Conservation (phyloP, 2,329 filamentous ascomycete species). For the Hirsutella minnesotensis region DNA sequence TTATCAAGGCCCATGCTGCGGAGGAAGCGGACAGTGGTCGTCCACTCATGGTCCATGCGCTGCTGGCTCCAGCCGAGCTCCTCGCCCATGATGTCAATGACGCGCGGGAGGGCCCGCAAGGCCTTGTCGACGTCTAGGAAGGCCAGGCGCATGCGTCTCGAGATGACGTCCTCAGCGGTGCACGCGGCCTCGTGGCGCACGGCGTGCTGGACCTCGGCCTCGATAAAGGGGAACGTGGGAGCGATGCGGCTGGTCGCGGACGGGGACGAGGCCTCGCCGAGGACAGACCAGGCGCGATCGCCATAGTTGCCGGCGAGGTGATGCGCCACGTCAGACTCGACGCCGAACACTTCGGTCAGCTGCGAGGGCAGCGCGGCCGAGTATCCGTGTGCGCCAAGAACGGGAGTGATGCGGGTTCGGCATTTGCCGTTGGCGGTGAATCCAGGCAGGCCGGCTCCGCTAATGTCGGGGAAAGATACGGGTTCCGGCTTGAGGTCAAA, state of each 20-base stretch:
- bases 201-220: conserved; percentile 62
- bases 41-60: conserved; percentile 44
- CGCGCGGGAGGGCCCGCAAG: conserved; percentile 52
- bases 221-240: conserved; percentile 57
- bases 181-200: conserved; percentile 63
- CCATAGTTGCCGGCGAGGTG: conserved; percentile 30
- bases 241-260: conserved; percentile 50
- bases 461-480: conserved; percentile 49
- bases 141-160: conserved; percentile 59
- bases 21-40: conserved; percentile 36
- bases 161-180: conserved; percentile 59
- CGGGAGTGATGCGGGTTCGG: conserved; percentile 60
- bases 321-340: conserved; percentile 27
- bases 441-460: conserved; percentile 41
- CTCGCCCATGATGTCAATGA: conserved; percentile 62
- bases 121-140: conserved; percentile 65
- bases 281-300: conserved; percentile 58
- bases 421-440: conserved; percentile 54
- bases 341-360: conserved; percentile 22
- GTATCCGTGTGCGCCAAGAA: conserved; percentile 68
- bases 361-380: conserved; percentile 21
- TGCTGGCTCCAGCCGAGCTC: conserved; percentile 53
- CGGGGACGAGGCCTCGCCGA: conserved; percentile 29
- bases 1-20: conserved; percentile 30
- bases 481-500: conserved; percentile 47